These are phyloP conservation scores for Actinomortierella wolfii DNA, from an alignment of 371 early-diverging fungal genomes.

Conservation along the genomic window DNA sequence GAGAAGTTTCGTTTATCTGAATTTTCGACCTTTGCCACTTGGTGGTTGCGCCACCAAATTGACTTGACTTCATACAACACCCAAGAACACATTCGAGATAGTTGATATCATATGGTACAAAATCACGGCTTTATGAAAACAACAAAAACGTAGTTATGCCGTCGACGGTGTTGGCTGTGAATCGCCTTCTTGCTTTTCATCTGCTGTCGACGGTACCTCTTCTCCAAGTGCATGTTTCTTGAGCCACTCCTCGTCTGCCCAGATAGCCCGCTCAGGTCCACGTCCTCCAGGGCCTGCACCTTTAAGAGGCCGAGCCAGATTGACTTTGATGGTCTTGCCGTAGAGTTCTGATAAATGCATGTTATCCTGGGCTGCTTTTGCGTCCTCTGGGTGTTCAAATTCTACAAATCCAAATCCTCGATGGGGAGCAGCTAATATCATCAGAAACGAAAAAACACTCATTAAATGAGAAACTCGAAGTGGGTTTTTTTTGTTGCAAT, in stretches of 20 bases:
- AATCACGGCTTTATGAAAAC: too few species aligned
- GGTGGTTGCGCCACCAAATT: too few species aligned
- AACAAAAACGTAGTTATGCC: too few species aligned
- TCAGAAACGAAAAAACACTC: slow-evolving; percentile 2
- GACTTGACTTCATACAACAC: too few species aligned
- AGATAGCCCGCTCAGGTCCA: slow-evolving; percentile 50
- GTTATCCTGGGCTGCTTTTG: slow-evolving; percentile 90
- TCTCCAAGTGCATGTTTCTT: slow-evolving; percentile 60
- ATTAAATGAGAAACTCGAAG: neutral
- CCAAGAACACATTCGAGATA: too few species aligned
- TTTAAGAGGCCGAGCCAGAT: slow-evolving; percentile 77
- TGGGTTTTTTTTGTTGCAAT: too few species aligned
- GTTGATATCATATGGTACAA: too few species aligned
- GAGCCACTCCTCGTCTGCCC: slow-evolving; percentile 79
- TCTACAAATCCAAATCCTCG: slow-evolving; percentile 96
- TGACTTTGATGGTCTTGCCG: slow-evolving; percentile 90
- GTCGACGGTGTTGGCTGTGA: neutral
- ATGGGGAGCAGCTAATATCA: slow-evolving; percentile 63
- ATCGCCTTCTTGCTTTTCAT: slow-evolving; percentile 13
- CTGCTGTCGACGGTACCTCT: slow-evolving; percentile 3
- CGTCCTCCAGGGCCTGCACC: slow-evolving; percentile 59
- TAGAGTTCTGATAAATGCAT: slow-evolving; percentile 90
- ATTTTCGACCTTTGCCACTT: too few species aligned
- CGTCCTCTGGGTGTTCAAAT: slow-evolving; percentile 86
- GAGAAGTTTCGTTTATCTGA: too few species aligned